phyloP scores from a whole-genome alignment of 768 basidiomycete genomes.

The Mycena albidolilacea region DNA sequence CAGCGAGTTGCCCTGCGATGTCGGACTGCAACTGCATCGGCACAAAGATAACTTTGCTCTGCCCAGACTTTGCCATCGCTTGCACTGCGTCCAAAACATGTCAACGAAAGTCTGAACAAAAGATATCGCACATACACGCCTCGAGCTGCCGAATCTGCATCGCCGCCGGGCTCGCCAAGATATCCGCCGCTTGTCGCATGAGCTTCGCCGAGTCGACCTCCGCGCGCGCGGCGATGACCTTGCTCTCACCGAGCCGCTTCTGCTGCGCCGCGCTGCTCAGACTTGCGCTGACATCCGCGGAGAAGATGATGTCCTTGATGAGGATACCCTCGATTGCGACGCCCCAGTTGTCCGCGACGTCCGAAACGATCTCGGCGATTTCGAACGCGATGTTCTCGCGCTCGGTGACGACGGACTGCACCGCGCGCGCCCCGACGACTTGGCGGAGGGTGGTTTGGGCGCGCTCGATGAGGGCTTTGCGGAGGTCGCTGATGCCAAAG shows the following conservation, averaged over 20 bases:
- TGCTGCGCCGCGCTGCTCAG: constrained; percentile 97
- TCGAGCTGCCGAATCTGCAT: constrained; percentile 99
- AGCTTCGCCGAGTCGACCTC: constrained; percentile 96
- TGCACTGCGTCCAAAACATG: constrained; percentile 66
- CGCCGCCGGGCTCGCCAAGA: constrained; percentile 93
- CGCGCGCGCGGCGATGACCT: constrained; percentile 95
- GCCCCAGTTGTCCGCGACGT: constrained; percentile 96
- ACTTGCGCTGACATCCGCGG: constrained; percentile 89
- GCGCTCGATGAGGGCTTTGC: constrained; percentile 86
- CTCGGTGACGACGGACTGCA: constrained; percentile 97
- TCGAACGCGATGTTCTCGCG: constrained; percentile 97
- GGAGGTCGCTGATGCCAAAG: constrained; percentile 93
- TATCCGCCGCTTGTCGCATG: constrained; percentile 98
- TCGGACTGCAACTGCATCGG: constrained; percentile 93
- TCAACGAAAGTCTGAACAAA: background rate
- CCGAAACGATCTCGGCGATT: constrained; percentile 95
- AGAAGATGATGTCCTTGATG: constrained; percentile 96
- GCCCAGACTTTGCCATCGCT: constrained; percentile 92
- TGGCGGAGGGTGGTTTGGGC: constrained; percentile 97
- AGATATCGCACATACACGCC: constrained; percentile 63
- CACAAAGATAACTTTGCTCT: constrained; percentile 94
- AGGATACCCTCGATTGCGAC: constrained; percentile 97
- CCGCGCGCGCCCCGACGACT: constrained; percentile 93
- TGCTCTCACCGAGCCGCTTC: constrained; percentile 96
- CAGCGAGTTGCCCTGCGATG: constrained; percentile 65